Base-by-base conservation (phyloP, 176 grass and related monocot genomes). In the Rhipidocladum racemiflorum region DNA sequence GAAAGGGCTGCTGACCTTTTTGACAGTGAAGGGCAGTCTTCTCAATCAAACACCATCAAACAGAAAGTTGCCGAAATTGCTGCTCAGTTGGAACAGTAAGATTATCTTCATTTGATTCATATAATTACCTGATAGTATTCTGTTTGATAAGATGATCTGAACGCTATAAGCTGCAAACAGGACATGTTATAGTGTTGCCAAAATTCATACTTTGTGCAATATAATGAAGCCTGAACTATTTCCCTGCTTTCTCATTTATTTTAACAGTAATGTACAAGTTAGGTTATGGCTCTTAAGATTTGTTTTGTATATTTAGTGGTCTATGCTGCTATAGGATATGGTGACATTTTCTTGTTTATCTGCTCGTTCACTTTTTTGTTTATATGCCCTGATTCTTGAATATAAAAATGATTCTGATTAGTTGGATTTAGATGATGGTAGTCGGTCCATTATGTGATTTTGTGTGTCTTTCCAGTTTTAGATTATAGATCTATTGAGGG, bases 71-170 rank as follows among this genome's bases (percentile, higher is more conserved):
- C 93, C 24, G 87, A 99, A 88, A 91, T 99, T 77, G 85, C 96
- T 57, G 96, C 93, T 70, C 96, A 99, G 44, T 83, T 99, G 80
- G 93, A 99, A 93, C 92, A 99, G 96, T 99, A 95, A 97, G 85
- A 79, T 82, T 69, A 72, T 57, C 39, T 77, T 88, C 11, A 46
- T 69, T 76, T 57, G 29, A 1, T 54, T 42, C 42, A 50, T 71
- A 35, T 21, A 36, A 70, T 73, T 82, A 50, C 72, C 27, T 64
- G 23, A 63, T 54, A 43, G 18, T 72, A 62, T 60, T 42, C 6
- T 77, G 32, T 39, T 66, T 9, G 18, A 43, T 32, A 50, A 55
- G 44, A 40, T 68, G 25, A 59, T 68, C 32, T 71, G 9, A 69
- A 71, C 18, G 23, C 28, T 20, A 29, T 46, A 46, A 60, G 10